Percentiles rank a stretch among this genome's conserved stretches.
phyloP scores from a whole-genome alignment of 2,329 filamentous ascomycete species.

The Phoma sp. region DNA sequence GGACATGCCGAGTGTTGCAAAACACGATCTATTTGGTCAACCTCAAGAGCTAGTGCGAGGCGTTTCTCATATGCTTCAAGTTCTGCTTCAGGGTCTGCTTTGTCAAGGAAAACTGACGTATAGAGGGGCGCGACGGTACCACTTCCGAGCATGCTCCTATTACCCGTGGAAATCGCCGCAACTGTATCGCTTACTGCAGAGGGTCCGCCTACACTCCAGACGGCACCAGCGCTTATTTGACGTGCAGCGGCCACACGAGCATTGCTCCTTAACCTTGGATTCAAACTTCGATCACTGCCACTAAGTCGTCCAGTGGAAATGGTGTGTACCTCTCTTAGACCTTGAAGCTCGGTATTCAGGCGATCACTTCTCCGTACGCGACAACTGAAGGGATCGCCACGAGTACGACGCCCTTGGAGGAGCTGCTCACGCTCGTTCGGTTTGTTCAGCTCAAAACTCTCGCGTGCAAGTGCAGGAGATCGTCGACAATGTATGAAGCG shows the following conservation, averaged over 20 bases:
- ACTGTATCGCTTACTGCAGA: conserved; percentile 62
- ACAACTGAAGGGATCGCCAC: conserved; percentile 61
- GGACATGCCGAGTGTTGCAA: conserved; percentile 52
- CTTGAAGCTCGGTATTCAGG: conserved; percentile 41
- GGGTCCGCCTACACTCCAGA: conserved; percentile 80
- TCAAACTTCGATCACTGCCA: conserved; percentile 24
- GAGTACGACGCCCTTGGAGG: conserved; percentile 51
- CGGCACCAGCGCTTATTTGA: conserved; percentile 68
- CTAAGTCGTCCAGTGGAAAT: conserved; percentile 29
- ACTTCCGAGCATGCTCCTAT: conserved; percentile 68
- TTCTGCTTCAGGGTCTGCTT: conserved; percentile 62
- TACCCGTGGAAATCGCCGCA: conserved; percentile 63
- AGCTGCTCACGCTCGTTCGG: conserved; percentile 55
- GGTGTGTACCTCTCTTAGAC: conserved; percentile 41
- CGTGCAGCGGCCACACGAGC: conserved; percentile 31
- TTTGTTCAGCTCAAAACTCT: conserved; percentile 61
- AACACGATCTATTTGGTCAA: conserved; percentile 72
- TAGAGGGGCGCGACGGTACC: conserved; percentile 74
- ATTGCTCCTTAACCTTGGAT: conserved; percentile 30
- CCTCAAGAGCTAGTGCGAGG: conserved; percentile 79
- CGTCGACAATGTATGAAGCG: conserved; percentile 63
- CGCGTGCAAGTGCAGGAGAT: conserved; percentile 49
- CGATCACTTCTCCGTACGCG: conserved; percentile 42
- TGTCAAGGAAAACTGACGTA: conserved; percentile 61
- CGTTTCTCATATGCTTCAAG: conserved; percentile 73